Evolutionary conservation across 2,329 filamentous ascomycete genomes (phyloP), one percentile per base, ranked within the genome.

Genomic region (Microascus cirrosus): DNA sequence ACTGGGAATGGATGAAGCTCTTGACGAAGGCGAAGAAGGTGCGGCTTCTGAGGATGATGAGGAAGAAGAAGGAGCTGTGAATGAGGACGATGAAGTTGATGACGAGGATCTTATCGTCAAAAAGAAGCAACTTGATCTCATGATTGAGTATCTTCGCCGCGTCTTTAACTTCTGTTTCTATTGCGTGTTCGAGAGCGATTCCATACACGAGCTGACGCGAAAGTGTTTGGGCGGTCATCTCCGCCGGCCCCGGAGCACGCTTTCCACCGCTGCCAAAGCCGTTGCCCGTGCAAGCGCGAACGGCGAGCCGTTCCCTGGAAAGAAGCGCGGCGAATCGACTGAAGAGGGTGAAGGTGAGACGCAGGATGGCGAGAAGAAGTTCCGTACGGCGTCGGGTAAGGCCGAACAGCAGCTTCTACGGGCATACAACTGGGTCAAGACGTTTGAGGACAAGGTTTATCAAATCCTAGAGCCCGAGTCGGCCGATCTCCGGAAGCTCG

Each of bases 121-220:
- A 78, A 97, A 97, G 81, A 97, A 99, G 78, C 92, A 94, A 67
- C 83, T 99, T 55, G 94, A 99, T 72, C 78, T 99, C 39, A 80
- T 96, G 70, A 94, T 97, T 57, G 94, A 99, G 73, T 99, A 99
- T 70, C 80, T 99, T 60, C 90, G 94, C 56, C 86, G 94, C 18
- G 94, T 99, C 56, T 95, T 95, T 79, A 96, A 94, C 73, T 97
- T 99, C 74, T 99, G 94, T 76, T 96, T 99, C 78, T 99, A 97
- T 77, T 99, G 94, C 70, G 95, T 99, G 5, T 97, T 99, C 64
- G 94, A 99, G 73, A 94, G 91, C 67, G 94, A 99, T 71, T 97
- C 93, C 0, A 86, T 97, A 24, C 94, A 99, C 67, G 94, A 99
- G 73, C 78, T 99, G 63, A 92, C 90, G 48, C 85, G 94, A 60